Evolutionary conservation across 1,284 basidiomycete species (phyloP).

Genomic region (Papiliotrema fonsecae): DNA sequence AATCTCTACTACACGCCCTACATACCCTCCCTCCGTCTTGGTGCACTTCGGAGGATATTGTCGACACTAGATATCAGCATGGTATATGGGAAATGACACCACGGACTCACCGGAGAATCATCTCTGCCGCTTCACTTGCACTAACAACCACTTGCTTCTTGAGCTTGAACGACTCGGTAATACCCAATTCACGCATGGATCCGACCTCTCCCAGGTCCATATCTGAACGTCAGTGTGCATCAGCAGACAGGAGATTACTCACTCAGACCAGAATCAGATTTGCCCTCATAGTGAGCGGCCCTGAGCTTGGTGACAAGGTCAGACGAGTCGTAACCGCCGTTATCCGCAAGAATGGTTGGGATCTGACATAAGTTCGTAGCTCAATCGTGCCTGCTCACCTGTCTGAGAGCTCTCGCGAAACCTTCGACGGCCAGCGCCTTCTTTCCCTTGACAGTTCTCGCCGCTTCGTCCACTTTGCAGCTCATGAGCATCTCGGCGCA

Average conservation of each 20-base stretch:
- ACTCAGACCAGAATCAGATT: constrained; percentile 79
- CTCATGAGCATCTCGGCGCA: constrained; percentile 98
- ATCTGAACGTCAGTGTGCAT: constrained; percentile 53
- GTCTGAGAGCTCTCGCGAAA: constrained; percentile 81
- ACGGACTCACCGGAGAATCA: constrained; percentile 81
- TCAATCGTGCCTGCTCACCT: constrained; percentile 46
- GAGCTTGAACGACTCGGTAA: constrained; percentile 96
- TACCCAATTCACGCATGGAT: constrained; percentile 80
- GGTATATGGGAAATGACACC: background rate
- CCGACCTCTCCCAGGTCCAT: constrained; percentile 80
- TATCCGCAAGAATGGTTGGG: constrained; percentile 94
- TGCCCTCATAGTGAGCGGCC: constrained; percentile 90
- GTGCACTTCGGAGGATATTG: constrained; percentile 56
- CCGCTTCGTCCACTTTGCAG: constrained; percentile 85
- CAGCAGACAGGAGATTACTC: constrained; percentile 29
- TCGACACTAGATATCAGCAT: constrained; percentile 46
- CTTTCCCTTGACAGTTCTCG: constrained; percentile 82
- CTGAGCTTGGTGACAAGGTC: constrained; percentile 86
- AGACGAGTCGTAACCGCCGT: constrained; percentile 95
- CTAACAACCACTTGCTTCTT: constrained; percentile 92
- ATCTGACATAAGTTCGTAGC: constrained; percentile 52
- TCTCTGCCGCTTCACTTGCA: constrained; percentile 95
- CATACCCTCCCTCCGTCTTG: constrained; percentile 55
- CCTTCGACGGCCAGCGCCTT: constrained; percentile 92
- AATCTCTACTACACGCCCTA: background rate